Base-by-base conservation (phyloP, 1,284 basidiomycete species). In the Sporisorium scitamineum region DNA sequence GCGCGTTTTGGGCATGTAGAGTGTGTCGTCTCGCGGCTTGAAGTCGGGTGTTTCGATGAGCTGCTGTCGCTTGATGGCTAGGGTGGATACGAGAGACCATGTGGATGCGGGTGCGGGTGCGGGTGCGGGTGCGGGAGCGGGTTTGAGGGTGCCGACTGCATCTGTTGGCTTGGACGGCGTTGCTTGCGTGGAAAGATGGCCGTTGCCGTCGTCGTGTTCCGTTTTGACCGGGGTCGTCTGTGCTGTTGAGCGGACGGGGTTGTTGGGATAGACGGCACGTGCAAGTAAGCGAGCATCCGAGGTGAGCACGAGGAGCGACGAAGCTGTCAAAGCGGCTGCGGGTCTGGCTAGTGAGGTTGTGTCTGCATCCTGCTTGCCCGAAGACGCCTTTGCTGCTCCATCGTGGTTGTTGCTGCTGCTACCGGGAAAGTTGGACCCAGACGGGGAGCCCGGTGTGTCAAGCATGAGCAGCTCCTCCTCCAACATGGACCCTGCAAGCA, bases 11-110 rank as follows among this genome's bases (percentile, higher is more conserved):
- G 78, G 74, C 76, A 80, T 77, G 57, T 77, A 64, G 45, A 69
- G 72, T 9, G 69, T 68, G 24, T 78, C 78, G 48, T 81, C 80
- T 20, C 80, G 47, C 24, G 59, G 67, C 39, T 70, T 68, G 58
- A 81, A 81, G 37, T 81, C 76, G 2, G 80, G 80, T 24, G 80
- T 81, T 62, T 81, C 80, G 59, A 81, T 81, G 26, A 76, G 67
- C 59, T 70, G 61, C 37, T 75, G 72, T 10, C 72, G 54, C 22
- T 66, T 75, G 59, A 70, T 61, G 24, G 70, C 70, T 1, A 63
- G 59, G n/a, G 70, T 68, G 3, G 70, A 73, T 3, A 69, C 65
- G 32, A 73, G 45, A 7, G 53, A 47, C 5, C 22, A 52, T 7
- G 70, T 60, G 9, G 56, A 56, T 2, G 48, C 37, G 1, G 47